Base-by-base conservation (phyloP, 1,284 basidiomycete genomes). In the Exobasidium cylindrosporum region DNA sequence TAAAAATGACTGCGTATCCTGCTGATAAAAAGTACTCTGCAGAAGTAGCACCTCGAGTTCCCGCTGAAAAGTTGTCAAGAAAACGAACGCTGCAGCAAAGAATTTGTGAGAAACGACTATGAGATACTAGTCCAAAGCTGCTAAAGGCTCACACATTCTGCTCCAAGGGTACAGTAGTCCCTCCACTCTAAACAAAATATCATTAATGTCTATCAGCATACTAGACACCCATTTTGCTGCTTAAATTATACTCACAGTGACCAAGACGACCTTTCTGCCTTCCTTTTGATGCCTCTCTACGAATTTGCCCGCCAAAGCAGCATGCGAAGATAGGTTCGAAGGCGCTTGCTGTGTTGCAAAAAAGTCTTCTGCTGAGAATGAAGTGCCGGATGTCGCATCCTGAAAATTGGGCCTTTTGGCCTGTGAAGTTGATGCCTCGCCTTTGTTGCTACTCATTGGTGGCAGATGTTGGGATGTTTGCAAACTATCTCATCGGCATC, bases 61-160 rank as follows among this genome's bases (percentile, higher is more conserved):
- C 94, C 58, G 96, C 96, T 79, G 92, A 96, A 82, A 97, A 98
- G 83, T 98, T 98, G 81, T 98, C 95, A 30, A 98, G 84, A 81
- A 97, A 98, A 56, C 96, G 91, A 50, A 98, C 95, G 68, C 93
- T 97, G 31, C 4, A 26, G 21, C 10, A 81, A 52, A 81, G 57
- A 30, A 29, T 32, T 30, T 3, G 50, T 13, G 10, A 43, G 29
- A 61, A 29, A 32, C 29, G 26, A n/a, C 13, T 4, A 56, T 26
- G n/a, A 60, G 24, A 26, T 53, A 14, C 17, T 29, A n/a, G 17
- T 3, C 26, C 50, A 14, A 10, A 45, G 17, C 24, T 30, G 23
- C 7, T 50, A 29, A 35, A 31, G 24, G 56, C 62, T 59, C 58
- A 70, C 62, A 74, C 68, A 56, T 74, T 75, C 57, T 72, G 68